These are phyloP conservation scores for Cercis canadensis DNA, from an alignment of 306 rosid species.

Conservation along the genomic window DNA sequence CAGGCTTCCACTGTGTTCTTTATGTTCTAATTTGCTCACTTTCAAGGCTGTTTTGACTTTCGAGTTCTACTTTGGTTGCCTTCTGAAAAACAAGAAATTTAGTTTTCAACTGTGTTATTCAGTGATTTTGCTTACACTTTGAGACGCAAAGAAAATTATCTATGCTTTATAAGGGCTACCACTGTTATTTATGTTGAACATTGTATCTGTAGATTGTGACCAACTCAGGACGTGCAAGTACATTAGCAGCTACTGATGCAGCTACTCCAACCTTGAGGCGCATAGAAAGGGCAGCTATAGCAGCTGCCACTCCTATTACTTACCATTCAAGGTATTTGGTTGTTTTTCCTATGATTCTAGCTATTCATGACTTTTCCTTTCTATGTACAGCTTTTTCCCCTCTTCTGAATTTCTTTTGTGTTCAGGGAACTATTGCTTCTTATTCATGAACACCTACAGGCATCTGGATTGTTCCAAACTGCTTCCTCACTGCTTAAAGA, in stretches of 20 bases:
- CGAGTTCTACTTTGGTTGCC: neutral
- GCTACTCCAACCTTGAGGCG: constrained; percentile 99
- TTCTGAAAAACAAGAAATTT: neutral
- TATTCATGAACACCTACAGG: constrained; percentile 95
- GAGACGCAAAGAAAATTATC: neutral
- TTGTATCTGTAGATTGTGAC: constrained; percentile 80
- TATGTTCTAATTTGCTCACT: too few species aligned
- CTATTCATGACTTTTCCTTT: constrained; percentile 1
- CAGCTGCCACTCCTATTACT: constrained; percentile 99
- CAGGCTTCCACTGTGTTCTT: too few species aligned
- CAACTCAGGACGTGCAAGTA: constrained; percentile 97
- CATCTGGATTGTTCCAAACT: constrained; percentile 79
- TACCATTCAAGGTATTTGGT: constrained; percentile 81
- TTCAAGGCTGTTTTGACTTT: neutral
- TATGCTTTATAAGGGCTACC: neutral
- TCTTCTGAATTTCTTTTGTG: too few species aligned
- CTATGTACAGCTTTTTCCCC: neutral
- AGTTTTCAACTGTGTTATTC: constrained; percentile 17
- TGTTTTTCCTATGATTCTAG: constrained; percentile 26
- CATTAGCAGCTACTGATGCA: constrained; percentile 96
- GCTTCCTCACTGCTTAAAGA: constrained; percentile 81
- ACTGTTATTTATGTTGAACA: constrained; percentile 20
- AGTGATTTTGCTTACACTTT: constrained; percentile 4
- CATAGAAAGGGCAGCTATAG: constrained; percentile 98
- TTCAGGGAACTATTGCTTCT: constrained; percentile 91